Conservation (phyloP, 495 filamentous ascomycete species). For the Penicillium turbatum region DNA sequence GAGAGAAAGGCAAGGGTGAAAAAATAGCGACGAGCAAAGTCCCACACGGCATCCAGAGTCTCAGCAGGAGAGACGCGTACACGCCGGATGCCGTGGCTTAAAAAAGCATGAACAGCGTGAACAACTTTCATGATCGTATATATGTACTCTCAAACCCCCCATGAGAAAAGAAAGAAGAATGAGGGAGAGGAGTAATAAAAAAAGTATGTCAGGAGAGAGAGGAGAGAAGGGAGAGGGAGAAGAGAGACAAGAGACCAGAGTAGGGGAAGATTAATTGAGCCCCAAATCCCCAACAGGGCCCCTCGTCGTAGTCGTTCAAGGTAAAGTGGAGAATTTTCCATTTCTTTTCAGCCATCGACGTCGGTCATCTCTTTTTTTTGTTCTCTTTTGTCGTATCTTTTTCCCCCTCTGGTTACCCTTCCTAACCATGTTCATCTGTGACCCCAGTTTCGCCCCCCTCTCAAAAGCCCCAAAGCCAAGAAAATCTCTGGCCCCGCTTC, state of each 20-base stretch:
- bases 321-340: no score
- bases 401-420: no score
- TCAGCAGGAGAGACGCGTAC: constrained; percentile 19
- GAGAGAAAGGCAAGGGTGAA: constrained; percentile 34
- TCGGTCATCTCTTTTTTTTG: not conserved
- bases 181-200: not conserved
- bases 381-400: not conserved
- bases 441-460: no score
- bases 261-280: not conserved
- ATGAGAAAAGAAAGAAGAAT: not conserved
- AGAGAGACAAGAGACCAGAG: not conserved
- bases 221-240: not conserved
- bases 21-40: constrained; percentile 35
- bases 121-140: constrained; percentile 15
- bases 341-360: not conserved
- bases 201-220: no score
- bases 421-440: no score
- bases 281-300: not conserved
- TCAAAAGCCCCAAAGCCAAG: no score
- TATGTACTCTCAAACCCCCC: not conserved
- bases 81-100: constrained; percentile 11
- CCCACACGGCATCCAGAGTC: constrained; percentile 30
- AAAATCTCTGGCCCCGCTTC: not conserved
- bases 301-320: no score
- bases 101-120: constrained; percentile 8